These are phyloP conservation scores for Lasiodiplodia hormozganensis DNA, from an alignment of 2,329 filamentous ascomycete species.

Conservation along the genomic window DNA sequence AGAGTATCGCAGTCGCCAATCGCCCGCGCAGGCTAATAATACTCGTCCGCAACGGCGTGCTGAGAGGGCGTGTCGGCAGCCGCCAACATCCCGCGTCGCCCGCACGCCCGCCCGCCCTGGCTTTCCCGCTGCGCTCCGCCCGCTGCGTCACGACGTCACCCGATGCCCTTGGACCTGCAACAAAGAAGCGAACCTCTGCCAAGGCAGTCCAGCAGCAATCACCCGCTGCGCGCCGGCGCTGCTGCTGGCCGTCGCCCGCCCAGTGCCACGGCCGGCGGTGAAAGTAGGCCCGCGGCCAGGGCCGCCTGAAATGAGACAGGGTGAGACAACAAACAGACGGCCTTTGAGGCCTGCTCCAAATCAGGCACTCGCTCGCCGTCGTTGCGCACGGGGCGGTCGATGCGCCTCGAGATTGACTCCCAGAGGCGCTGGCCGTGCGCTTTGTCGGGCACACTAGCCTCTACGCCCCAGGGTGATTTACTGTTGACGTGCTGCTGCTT, in stretches of 20 bases:
- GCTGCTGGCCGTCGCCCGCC: neutral
- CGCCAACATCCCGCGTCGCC: neutral
- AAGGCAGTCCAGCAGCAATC: slow-evolving; percentile 5
- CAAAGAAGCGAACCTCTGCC: neutral
- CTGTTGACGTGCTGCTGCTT: slow-evolving; percentile 21
- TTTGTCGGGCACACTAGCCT: slow-evolving; percentile 16
- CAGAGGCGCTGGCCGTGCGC: slow-evolving; percentile 24
- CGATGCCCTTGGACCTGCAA: neutral
- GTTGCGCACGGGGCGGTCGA: slow-evolving; percentile 23
- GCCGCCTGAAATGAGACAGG: slow-evolving; percentile 21
- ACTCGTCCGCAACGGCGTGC: neutral
- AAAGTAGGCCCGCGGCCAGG: slow-evolving; percentile 5
- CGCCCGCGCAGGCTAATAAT: slow-evolving; percentile 14
- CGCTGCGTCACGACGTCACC: slow-evolving; percentile 16
- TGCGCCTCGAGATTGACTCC: slow-evolving; percentile 18
- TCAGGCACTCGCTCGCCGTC: slow-evolving; percentile 3
- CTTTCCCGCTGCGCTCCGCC: slow-evolving; percentile 19
- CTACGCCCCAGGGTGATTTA: neutral
- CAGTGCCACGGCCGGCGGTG: neutral
- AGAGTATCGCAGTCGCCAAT: slow-evolving; percentile 9
- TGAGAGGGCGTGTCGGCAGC: neutral
- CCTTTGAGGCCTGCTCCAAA: slow-evolving; percentile 22
- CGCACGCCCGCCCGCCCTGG: slow-evolving; percentile 9
- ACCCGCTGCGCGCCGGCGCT: neutral
- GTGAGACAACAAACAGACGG: slow-evolving; percentile 21